Percentiles rank a stretch among this genome's conserved stretches.
These are phyloP conservation scores for Brassica napus DNA, from an alignment of 345 rosid genomes.

Conservation along the genomic window Da-Ae NC_063435.1:7640001-7640500, in stretches of 20 bases:
- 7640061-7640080: slow-evolving; percentile 66
- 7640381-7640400: neutral
- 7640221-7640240: neutral
- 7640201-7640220: neutral
- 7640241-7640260: slow-evolving; percentile 82
- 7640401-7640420: neutral
- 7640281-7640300: slow-evolving; percentile 71
- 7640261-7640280: slow-evolving; percentile 84
- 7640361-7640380: slow-evolving; percentile 46
- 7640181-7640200: neutral
- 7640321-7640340: slow-evolving; percentile 79
- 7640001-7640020: slow-evolving; percentile 57
- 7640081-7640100: slow-evolving; percentile 45
- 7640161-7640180: neutral
- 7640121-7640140: neutral
- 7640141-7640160: neutral
- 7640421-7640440: neutral
- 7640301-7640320: slow-evolving; percentile 87
- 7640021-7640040: slow-evolving; percentile 66
- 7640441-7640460: neutral
- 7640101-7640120: neutral
- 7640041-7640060: slow-evolving; percentile 77
- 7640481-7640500: no score
- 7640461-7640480: neutral
- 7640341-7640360: slow-evolving; percentile 59